Base-by-base conservation (phyloP, 2,329 filamentous ascomycete species). In the Aspergillus felis region DNA sequence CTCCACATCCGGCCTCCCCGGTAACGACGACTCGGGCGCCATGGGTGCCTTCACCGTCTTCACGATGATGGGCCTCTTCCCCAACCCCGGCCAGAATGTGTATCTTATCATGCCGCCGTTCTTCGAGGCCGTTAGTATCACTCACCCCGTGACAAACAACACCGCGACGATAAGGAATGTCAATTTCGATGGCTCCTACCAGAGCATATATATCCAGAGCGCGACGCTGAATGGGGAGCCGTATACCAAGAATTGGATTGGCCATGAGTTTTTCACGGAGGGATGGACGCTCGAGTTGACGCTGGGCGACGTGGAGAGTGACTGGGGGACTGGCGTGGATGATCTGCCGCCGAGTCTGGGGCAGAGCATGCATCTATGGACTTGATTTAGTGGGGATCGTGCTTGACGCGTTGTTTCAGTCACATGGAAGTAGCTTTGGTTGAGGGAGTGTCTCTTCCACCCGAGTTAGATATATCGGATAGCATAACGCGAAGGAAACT, bases 91-190 rank as follows among this genome's bases (percentile, higher is more conserved):
- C 0, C 87, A 89, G 65, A 76, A 87, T 59, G 85, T 89, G 1
- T 89, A 89, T 63, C 79, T 89, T 7, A 87, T 89, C 60, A 87
- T 76, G 0, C 83, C 87, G 0, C 87, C 87, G 0, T 90, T 84
- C 66, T 90, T 90, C 62, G 76, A 82, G 59, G 75, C 77, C 17
- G 78, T 89, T 0, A 81, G 79, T 49, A 78, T 89, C 54, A 83
- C 74, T 3, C 82, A 82, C 51, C 81, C 81, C 0, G 66, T 83
- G 5, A 88, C 85, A 0, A 81, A 83, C 1, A 84, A 82, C 56
- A 84, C 79, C 10, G 86, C 87, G 0, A 83, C 76, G 1, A 74
- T 90, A 4, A 75, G 78, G 6, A 84, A 81, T 54, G 63, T 83
- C 28, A 84, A 85, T 56, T 89, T 87, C 58, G 86, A 89, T 56